Percentiles rank a stretch among this genome's conserved stretches.
Conservation (phyloP, 2,329 filamentous ascomycete genomes). For the Coniochaeta hoffmannii region DNA sequence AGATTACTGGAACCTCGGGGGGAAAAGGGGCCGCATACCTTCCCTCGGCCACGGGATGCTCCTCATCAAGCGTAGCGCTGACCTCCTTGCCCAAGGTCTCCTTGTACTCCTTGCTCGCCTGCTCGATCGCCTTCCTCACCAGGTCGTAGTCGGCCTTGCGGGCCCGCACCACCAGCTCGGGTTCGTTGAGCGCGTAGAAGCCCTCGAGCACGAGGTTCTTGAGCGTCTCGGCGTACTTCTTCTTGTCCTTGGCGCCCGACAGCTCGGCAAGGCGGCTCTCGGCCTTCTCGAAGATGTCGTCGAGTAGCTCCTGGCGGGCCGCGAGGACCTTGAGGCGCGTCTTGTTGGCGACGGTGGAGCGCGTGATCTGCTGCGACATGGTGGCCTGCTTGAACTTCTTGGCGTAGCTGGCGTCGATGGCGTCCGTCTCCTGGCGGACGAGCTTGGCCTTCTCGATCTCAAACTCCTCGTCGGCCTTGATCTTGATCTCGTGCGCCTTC, state of each 20-base stretch:
- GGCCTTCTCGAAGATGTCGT: constrained; percentile 79
- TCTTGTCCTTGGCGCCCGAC: constrained; percentile 59
- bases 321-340: constrained; percentile 81
- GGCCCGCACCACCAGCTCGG: constrained; percentile 64
- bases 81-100: constrained; percentile 64
- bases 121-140: constrained; percentile 70
- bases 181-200: constrained; percentile 79
- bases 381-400: constrained; percentile 99
- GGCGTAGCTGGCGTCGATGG: constrained; percentile 89
- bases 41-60: constrained; percentile 69
- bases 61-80: constrained; percentile 67
- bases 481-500: constrained; percentile 93
- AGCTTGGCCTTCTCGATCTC: constrained; percentile 99
- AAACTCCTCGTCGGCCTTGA: constrained; percentile 99
- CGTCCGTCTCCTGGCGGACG: constrained; percentile 85
- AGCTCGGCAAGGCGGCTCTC: constrained; percentile 60
- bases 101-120: constrained; percentile 78
- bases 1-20: neutral
- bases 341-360: constrained; percentile 94
- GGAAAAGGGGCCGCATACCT: constrained; percentile 52
- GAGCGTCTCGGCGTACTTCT: constrained; percentile 67
- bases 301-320: constrained; percentile 83
- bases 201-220: constrained; percentile 83
- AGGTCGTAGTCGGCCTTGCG: constrained; percentile 71
- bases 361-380: constrained; percentile 98